phyloP scores from a whole-genome alignment of 23 red algal genomes.

The Gracilaria domingensis region DNA sequence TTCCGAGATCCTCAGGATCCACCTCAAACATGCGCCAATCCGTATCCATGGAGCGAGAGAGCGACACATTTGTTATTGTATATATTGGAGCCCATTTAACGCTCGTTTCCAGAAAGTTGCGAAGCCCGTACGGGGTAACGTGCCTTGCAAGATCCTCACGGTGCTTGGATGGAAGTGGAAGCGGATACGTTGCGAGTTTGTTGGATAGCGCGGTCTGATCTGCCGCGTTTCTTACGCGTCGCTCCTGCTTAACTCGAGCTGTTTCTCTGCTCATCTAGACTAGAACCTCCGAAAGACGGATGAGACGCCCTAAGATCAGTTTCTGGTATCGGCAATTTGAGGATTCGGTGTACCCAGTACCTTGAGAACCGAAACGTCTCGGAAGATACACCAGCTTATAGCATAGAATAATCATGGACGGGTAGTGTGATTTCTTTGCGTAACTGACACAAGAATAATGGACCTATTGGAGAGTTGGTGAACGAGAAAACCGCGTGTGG shows the following conservation, averaged over 20 bases:
- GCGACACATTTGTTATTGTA: not conserved
- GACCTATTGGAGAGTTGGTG: too few relatives aligned
- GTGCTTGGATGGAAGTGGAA: not conserved
- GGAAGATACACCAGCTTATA: not conserved
- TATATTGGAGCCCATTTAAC: not conserved
- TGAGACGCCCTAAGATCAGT: not conserved
- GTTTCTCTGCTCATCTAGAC: not conserved
- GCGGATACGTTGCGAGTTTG: not conserved
- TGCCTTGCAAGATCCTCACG: not conserved
- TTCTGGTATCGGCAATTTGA: not conserved
- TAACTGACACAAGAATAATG: too few relatives aligned
- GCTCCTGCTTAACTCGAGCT: not conserved
- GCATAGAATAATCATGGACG: not conserved
- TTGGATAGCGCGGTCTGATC: not conserved
- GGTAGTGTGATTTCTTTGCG: too few relatives aligned
- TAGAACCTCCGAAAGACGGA: not conserved
- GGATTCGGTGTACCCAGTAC: conserved; percentile 18
- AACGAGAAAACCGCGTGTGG: too few relatives aligned
- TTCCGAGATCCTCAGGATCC: not conserved
- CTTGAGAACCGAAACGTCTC: conserved; percentile 10
- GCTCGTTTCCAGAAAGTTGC: not conserved
- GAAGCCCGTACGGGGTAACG: not conserved
- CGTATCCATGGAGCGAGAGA: too few relatives aligned
- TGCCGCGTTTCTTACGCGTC: not conserved
- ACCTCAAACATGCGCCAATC: not conserved